Conservation (phyloP, 2,329 filamentous ascomycete species). For the Coniochaeta sp. region DNA sequence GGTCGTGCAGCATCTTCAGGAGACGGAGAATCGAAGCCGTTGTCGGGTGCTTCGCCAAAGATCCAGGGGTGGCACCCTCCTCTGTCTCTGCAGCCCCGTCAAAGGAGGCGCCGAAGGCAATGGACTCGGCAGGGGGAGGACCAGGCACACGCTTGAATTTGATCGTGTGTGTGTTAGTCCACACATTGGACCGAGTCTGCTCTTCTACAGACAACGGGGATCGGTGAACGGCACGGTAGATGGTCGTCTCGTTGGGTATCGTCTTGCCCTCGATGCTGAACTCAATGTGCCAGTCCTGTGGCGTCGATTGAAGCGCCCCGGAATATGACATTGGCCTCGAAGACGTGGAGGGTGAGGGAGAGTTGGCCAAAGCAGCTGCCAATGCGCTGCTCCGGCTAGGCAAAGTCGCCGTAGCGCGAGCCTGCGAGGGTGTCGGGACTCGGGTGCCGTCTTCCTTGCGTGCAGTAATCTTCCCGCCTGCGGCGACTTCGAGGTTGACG, state of each 20-base stretch:
- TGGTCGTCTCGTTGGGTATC: slow-evolving; percentile 86
- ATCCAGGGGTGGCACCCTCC: slow-evolving; percentile 62
- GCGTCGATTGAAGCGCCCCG: slow-evolving; percentile 69
- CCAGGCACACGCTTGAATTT: slow-evolving; percentile 84
- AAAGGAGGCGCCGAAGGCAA: slow-evolving; percentile 48
- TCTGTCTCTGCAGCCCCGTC: slow-evolving; percentile 44
- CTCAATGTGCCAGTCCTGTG: slow-evolving; percentile 96
- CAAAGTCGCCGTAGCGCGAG: slow-evolving; percentile 21
- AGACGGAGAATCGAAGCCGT: slow-evolving; percentile 83
- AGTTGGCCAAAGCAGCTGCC: slow-evolving; percentile 30
- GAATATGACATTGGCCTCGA: slow-evolving; percentile 74
- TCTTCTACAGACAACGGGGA: slow-evolving; percentile 47
- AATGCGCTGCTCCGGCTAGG: slow-evolving; percentile 33
- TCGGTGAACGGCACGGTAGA: slow-evolving; percentile 88
- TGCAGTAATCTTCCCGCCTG: slow-evolving; percentile 81
- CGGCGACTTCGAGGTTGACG: slow-evolving; percentile 84
- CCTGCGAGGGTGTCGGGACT: slow-evolving; percentile 72
- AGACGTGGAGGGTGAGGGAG: slow-evolving; percentile 43
- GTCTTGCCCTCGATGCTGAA: slow-evolving; percentile 82
- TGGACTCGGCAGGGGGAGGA: slow-evolving; percentile 67
- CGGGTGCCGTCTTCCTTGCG: slow-evolving; percentile 87
- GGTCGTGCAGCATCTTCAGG: slow-evolving; percentile 81
- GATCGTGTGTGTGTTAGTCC: slow-evolving; percentile 85
- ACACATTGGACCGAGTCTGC: slow-evolving; percentile 67
- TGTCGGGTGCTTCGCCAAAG: slow-evolving; percentile 73